These are phyloP conservation scores for Aspergillus campestris DNA, from an alignment of 495 filamentous ascomycete genomes.

Conservation along the genomic window DNA sequence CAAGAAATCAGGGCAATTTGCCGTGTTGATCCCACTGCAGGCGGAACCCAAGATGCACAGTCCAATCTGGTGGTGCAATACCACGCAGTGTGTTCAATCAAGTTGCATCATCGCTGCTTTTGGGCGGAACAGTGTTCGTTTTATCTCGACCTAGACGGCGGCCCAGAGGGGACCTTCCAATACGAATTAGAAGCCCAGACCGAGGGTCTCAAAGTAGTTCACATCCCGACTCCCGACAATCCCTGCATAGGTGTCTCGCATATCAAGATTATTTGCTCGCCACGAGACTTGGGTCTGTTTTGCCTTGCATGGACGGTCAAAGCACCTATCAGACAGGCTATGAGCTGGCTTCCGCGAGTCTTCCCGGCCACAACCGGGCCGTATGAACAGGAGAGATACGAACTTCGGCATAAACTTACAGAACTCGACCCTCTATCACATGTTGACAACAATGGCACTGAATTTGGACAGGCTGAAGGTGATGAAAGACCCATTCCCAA, in stretches of 20 bases:
- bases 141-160: slow-evolving; percentile 23
- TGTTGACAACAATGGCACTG: neutral
- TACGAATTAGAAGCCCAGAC: slow-evolving; percentile 9
- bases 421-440: neutral
- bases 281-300: slow-evolving; percentile 19
- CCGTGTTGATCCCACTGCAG: neutral
- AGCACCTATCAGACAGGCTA: slow-evolving; percentile 2
- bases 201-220: slow-evolving; percentile 11
- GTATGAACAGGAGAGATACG: slow-evolving; percentile 2
- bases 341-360: slow-evolving; percentile 22
- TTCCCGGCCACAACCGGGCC: slow-evolving; percentile 7
- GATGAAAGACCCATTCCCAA: too few relatives aligned
- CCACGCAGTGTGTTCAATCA: slow-evolving; percentile 25
- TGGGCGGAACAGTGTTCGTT: slow-evolving; percentile 28
- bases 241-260: slow-evolving; percentile 11
- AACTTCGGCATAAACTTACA: slow-evolving; percentile 6
- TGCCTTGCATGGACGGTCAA: slow-evolving; percentile 21
- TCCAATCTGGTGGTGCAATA: slow-evolving; percentile 11
- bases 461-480: neutral
- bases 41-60: neutral
- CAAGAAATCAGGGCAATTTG: slow-evolving; percentile 18
- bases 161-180: slow-evolving; percentile 22
- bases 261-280: slow-evolving; percentile 20
- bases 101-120: slow-evolving; percentile 22
- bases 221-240: slow-evolving; percentile 4